These are phyloP conservation scores for Talaromyces verruculosus DNA, from an alignment of 2,329 filamentous ascomycete genomes.

Conservation along the genomic window DNA sequence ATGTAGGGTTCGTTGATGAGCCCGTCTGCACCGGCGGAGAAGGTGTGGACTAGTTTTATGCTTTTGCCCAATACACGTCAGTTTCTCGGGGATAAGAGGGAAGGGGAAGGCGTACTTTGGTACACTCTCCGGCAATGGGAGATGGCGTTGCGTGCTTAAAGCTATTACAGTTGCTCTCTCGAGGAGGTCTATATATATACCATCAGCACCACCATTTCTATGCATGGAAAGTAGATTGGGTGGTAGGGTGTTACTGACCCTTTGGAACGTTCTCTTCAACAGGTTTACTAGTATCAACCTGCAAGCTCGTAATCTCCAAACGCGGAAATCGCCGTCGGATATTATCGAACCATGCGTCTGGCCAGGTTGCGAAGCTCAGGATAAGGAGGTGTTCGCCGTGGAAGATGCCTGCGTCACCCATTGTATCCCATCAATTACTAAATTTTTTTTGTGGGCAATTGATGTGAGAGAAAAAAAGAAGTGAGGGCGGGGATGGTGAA, in stretches of 20 bases:
- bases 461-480: neutral
- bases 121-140: slow-evolving; percentile 20
- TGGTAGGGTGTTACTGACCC: too few species aligned
- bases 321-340: slow-evolving; percentile 14
- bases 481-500: neutral
- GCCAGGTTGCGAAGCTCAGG: slow-evolving; percentile 11
- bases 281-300: slow-evolving; percentile 10
- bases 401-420: slow-evolving; percentile 17
- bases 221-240: neutral
- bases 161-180: slow-evolving; percentile 16
- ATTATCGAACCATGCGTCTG: slow-evolving; percentile 16
- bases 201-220: too few species aligned
- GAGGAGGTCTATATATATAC: slow-evolving; percentile 8
- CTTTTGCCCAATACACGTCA: slow-evolving; percentile 23
- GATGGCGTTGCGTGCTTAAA: slow-evolving; percentile 2
- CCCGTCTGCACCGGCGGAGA: slow-evolving; percentile 60
- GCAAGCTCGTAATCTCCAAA: slow-evolving; percentile 10
- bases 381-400: slow-evolving; percentile 16
- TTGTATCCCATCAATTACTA: neutral
- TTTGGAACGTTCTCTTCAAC: slow-evolving; percentile 17
- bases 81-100: neutral
- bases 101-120: slow-evolving; percentile 12
- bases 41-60: slow-evolving; percentile 55
- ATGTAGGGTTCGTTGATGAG: slow-evolving; percentile 55
- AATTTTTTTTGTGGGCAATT: neutral